Percentiles rank a stretch among this genome's conserved stretches.
These are phyloP conservation scores for Hordeum pubiflorum DNA, from an alignment of 202 grass and related monocot genomes.

Conservation along the genomic window DNA sequence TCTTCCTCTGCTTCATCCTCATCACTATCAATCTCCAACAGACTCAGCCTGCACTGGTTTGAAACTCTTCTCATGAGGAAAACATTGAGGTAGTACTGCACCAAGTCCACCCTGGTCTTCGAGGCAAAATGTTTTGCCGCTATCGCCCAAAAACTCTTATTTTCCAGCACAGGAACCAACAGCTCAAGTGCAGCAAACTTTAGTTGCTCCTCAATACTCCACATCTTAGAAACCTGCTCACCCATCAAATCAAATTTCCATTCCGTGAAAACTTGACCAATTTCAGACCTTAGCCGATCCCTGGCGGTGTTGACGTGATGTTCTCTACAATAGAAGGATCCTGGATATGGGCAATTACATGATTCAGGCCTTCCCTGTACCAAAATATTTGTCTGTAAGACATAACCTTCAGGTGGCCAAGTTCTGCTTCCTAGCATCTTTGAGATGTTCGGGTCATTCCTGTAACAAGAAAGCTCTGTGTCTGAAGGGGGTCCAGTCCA, in stretches of 20 bases:
- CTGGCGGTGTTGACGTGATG: conserved; percentile 54
- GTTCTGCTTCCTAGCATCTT: conserved; percentile 62
- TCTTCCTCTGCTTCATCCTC: conserved; percentile 74
- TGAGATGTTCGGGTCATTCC: conserved; percentile 40
- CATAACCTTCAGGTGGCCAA: conserved; percentile 53
- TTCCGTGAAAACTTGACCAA: conserved; percentile 65
- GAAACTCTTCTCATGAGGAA: conserved; percentile 69
- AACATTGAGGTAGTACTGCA: conserved; percentile 88
- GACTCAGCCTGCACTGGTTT: conserved; percentile 53
- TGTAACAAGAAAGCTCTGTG: conserved; percentile 43
- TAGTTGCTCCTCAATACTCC: conserved; percentile 47
- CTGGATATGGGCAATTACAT: conserved; percentile 56
- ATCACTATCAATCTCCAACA: conserved; percentile 64
- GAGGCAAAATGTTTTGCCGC: conserved; percentile 47
- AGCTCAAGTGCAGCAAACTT: conserved; percentile 59
- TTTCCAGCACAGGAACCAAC: conserved; percentile 48
- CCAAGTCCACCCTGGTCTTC: conserved; percentile 47
- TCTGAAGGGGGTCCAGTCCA: conserved; percentile 53
- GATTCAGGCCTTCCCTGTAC: conserved; percentile 35
- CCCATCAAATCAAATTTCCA: conserved; percentile 82
- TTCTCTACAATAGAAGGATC: conserved; percentile 59
- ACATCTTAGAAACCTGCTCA: conserved; percentile 56
- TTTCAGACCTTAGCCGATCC: conserved; percentile 56
- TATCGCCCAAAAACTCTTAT: conserved; percentile 64
- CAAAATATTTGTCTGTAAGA: conserved; percentile 10